Conservation (phyloP, 305 asterid genomes). For the Stenogyne calaminthoides region DNA sequence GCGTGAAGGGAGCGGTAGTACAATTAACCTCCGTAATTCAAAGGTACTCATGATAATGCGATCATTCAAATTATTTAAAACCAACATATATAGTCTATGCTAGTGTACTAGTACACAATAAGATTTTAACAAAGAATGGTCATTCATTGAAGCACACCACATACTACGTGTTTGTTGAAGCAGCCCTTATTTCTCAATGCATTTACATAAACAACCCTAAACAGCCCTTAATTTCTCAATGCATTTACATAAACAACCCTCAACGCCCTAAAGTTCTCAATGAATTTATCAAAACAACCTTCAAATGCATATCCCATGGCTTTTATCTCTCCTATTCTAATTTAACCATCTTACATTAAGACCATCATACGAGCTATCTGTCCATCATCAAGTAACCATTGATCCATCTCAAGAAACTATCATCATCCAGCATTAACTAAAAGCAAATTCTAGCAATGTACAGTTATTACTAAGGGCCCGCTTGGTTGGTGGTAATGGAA, state of each 20-base stretch:
- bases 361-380: background rate
- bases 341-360: background rate
- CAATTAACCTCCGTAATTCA: background rate
- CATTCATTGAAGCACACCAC: background rate
- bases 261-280: background rate
- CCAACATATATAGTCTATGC: background rate
- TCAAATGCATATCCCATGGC: background rate
- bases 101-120: background rate
- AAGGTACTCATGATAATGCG: background rate
- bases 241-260: background rate
- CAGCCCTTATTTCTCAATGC: background rate
- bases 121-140: background rate
- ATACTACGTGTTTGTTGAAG: background rate
- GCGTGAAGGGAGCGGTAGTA: background rate
- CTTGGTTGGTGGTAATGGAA: too few relatives aligned
- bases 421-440: background rate
- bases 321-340: background rate
- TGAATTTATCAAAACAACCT: background rate
- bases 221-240: background rate
- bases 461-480: background rate
- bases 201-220: too few relatives aligned
- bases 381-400: conserved; percentile 11
- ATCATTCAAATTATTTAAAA: background rate
- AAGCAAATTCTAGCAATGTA: background rate
- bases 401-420: background rate